Evolutionary conservation across 192 early-diverging fungal genomes (phyloP).

Genomic region (Coemansia sp.): DNA sequence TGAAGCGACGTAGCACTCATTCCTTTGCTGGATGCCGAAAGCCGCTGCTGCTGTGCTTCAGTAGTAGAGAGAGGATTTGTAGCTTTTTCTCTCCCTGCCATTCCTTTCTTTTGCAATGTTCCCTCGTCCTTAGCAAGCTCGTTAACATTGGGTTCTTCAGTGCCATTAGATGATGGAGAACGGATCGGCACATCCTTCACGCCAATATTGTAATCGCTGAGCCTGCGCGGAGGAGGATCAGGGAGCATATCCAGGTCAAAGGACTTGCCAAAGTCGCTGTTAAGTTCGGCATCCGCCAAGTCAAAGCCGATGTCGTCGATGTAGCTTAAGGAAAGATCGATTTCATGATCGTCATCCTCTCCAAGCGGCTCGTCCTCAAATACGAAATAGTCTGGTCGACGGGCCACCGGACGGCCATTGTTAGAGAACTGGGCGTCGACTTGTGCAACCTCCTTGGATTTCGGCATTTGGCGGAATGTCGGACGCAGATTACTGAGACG

Average conservation of each 20-base stretch:
- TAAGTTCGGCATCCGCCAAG: conserved; percentile 27
- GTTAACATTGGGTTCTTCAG: neutral
- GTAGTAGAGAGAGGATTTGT: neutral
- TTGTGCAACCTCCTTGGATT: conserved; percentile 26
- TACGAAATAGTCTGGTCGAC: conserved; percentile 27
- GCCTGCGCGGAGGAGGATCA: conserved; percentile 38
- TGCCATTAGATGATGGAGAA: conserved; percentile 14
- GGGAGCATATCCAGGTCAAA: conserved; percentile 52
- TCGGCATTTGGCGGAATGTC: conserved; percentile 44
- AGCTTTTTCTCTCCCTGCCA: neutral
- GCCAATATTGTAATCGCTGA: conserved; percentile 40
- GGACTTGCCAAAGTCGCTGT: conserved; percentile 32
- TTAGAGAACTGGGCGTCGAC: conserved; percentile 15
- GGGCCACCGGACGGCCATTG: conserved; percentile 20
- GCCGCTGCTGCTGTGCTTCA: neutral
- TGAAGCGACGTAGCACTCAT: neutral
- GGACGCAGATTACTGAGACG: conserved; percentile 42
- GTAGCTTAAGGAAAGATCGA: conserved; percentile 30
- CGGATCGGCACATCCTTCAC: conserved; percentile 18
- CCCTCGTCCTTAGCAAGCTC: neutral
- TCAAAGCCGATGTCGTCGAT: conserved; percentile 42
- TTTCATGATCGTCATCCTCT: conserved; percentile 6
- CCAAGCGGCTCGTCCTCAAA: conserved; percentile 5
- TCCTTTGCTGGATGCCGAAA: neutral
- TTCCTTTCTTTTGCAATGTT: neutral